These are phyloP conservation scores for Kodamaea sp. DNA, from an alignment of 1,139 yeast species.

Conservation along the genomic window DNA sequence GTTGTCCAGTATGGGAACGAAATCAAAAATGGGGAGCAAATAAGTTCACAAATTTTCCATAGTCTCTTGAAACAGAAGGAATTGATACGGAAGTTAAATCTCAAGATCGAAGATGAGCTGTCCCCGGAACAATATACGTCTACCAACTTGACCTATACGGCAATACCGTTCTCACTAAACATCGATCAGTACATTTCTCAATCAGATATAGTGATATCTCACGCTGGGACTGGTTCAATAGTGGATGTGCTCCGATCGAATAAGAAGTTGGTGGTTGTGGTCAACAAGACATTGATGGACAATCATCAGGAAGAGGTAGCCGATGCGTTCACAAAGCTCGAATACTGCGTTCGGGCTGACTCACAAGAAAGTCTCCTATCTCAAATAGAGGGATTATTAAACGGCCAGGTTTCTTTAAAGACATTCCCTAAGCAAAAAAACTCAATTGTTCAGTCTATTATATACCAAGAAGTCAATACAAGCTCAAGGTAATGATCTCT, in stretches of 20 bases:
- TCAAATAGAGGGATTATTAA: constrained; percentile 1
- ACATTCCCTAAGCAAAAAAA: constrained; percentile 8
- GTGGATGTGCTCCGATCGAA: constrained; percentile 65
- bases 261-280: constrained; percentile 66
- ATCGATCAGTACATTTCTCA: constrained; percentile 38
- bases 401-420: constrained; percentile 1
- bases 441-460: constrained; percentile 9
- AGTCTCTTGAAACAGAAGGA: constrained; percentile 15
- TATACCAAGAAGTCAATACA: constrained; percentile 9
- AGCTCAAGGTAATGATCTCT: no score
- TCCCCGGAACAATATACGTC: constrained; percentile 6
- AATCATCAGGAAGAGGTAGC: constrained; percentile 89
- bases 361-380: neutral
- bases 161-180: constrained; percentile 50
- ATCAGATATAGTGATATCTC: constrained; percentile 70
- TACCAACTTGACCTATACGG: constrained; percentile 17
- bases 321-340: constrained; percentile 42
- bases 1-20: constrained; percentile 74
- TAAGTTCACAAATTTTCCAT: constrained; percentile 27
- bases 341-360: constrained; percentile 8
- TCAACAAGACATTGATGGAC: constrained; percentile 72
- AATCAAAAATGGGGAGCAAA: constrained; percentile 24
- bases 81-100: constrained; percentile 13
- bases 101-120: neutral
- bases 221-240: constrained; percentile 94